Evolutionary conservation across 2,329 filamentous ascomycete species (phyloP).

Genomic region (Diaporthe sp.): DNA sequence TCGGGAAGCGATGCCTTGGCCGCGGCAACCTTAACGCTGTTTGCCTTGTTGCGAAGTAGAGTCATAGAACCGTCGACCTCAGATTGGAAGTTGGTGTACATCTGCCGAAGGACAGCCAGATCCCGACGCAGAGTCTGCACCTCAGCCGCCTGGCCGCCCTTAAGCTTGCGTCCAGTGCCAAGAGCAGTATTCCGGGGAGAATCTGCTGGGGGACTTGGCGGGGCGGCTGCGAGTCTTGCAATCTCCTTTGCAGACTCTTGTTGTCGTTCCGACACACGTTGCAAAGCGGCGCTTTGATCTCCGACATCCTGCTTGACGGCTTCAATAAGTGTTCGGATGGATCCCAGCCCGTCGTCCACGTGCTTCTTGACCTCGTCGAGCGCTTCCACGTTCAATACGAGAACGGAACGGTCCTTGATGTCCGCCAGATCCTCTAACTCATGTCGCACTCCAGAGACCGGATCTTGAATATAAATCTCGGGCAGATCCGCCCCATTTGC

Average conservation of each 20-base stretch:
- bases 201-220: conserved; percentile 59
- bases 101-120: conserved; percentile 91
- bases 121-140: conserved; percentile 88
- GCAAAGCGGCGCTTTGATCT: conserved; percentile 85
- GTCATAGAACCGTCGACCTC: conserved; percentile 92
- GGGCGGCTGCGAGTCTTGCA: conserved; percentile 68
- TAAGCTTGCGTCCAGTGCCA: conserved; percentile 58
- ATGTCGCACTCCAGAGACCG: conserved; percentile 94
- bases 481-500: conserved; percentile 92
- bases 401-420: conserved; percentile 93
- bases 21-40: conserved; percentile 82
- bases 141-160: conserved; percentile 78
- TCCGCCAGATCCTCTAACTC: conserved; percentile 94
- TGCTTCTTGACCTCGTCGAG: conserved; percentile 97
- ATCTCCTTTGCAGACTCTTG: conserved; percentile 91
- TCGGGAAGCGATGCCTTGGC: conserved; percentile 79
- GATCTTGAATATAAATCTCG: conserved; percentile 98
- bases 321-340: conserved; percentile 86
- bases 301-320: conserved; percentile 87
- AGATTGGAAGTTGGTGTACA: conserved; percentile 90
- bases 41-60: conserved; percentile 84
- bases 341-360: conserved; percentile 90
- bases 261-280: conserved; percentile 90
- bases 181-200: conserved; percentile 60
- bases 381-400: conserved; percentile 94